These are phyloP conservation scores for Rhamnella rubrinervis DNA, from an alignment of 331 rosid genomes.

Conservation along the genomic window DNA sequence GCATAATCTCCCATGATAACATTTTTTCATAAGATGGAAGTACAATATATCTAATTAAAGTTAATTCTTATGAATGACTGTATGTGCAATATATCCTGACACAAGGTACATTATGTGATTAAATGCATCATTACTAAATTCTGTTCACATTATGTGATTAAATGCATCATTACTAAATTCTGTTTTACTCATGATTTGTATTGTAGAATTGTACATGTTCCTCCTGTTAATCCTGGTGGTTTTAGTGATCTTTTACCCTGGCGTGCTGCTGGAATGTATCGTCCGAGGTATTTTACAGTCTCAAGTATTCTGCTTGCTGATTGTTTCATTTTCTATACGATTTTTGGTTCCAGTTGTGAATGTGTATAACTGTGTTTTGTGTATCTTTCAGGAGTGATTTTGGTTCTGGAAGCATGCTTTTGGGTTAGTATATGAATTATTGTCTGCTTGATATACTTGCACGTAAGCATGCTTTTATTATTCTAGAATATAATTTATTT, in stretches of 20 bases:
- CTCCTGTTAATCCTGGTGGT: slow-evolving; percentile 50
- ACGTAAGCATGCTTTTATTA: not conserved
- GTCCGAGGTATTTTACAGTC: slow-evolving; percentile 48
- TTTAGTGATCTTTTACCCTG: slow-evolving; percentile 73
- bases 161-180: too few species aligned
- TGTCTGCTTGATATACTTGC: not conserved
- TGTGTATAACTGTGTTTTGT: slow-evolving; percentile 9
- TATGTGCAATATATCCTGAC: not conserved
- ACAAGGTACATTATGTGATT: too few species aligned
- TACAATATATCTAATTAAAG: too few species aligned
- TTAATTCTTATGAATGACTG: too few species aligned
- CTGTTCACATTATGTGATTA: not conserved
- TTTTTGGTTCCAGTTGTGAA: not conserved
- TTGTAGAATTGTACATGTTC: slow-evolving; percentile 45
- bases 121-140: too few species aligned
- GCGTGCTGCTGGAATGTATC: slow-evolving; percentile 71
- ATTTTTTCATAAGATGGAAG: too few species aligned
- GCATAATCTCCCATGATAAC: too few species aligned
- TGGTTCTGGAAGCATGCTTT: slow-evolving; percentile 62
- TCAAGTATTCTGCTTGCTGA: not conserved
- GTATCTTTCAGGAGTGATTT: slow-evolving; percentile 51
- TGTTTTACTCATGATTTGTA: not conserved
- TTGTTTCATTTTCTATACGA: not conserved
- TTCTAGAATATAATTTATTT: slow-evolving; percentile 1
- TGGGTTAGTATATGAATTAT: slow-evolving; percentile 46